Conservation (phyloP, 2,329 filamentous ascomycete species). For the Moelleriella libera region DNA sequence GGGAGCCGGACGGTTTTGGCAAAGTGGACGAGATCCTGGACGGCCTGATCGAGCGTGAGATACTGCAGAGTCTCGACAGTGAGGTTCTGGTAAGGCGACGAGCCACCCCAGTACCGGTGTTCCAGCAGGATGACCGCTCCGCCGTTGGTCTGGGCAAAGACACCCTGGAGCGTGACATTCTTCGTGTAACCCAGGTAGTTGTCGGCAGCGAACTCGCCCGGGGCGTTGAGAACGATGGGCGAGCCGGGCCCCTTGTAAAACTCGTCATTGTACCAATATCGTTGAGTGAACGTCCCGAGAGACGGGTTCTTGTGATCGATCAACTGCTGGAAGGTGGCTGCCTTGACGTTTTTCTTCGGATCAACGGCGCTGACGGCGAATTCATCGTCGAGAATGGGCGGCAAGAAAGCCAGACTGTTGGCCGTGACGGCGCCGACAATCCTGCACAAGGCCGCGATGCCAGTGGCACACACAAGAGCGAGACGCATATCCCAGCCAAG, state of each 20-base stretch:
- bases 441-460: background rate
- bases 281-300: constrained; percentile 49
- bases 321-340: constrained; percentile 32
- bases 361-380: background rate
- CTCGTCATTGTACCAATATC: constrained; percentile 68
- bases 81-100: constrained; percentile 51
- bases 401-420: background rate
- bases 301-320: constrained; percentile 43
- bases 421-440: background rate
- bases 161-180: constrained; percentile 54
- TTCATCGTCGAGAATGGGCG: background rate
- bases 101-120: constrained; percentile 70
- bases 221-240: constrained; percentile 54
- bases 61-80: constrained; percentile 56
- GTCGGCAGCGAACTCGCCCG: constrained; percentile 48
- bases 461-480: background rate
- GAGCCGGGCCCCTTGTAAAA: constrained; percentile 64
- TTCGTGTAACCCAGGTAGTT: constrained; percentile 50
- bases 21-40: constrained; percentile 67
- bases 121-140: constrained; percentile 67
- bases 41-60: constrained; percentile 62
- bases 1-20: constrained; percentile 54
- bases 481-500: background rate
- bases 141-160: constrained; percentile 50
- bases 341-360: background rate